A percentile compares a stretch with the other conserved stretches of the same genome.
These are phyloP conservation scores for Chlorella sp. DNA, from an alignment of 139 green algal genomes.

Conservation along the genomic window DNA sequence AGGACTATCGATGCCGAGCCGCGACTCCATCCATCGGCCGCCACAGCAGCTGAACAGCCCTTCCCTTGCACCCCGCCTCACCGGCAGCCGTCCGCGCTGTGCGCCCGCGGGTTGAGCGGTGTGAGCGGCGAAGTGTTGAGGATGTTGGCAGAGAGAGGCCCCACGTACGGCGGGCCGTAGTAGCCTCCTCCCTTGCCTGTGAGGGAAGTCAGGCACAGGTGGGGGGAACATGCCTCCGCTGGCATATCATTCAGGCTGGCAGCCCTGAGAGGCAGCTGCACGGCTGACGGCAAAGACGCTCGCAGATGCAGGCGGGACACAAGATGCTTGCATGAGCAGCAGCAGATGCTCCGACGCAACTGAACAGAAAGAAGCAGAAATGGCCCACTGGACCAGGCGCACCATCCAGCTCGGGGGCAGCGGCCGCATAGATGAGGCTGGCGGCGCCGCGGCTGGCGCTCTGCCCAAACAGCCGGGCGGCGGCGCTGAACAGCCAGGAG, in stretches of 20 bases:
- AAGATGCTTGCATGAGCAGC: neutral
- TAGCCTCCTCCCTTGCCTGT: conserved; percentile 13
- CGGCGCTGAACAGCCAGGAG: neutral
- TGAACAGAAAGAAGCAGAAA: neutral
- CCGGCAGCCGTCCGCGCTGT: neutral
- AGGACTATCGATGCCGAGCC: no score
- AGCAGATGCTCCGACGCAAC: neutral
- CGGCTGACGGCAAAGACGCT: no score
- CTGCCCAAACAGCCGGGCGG: conserved; percentile 14
- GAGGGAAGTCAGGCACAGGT: neutral
- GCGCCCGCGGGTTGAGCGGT: neutral
- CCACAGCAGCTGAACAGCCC: no score
- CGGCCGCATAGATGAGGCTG: conserved; percentile 11
- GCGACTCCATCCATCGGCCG: neutral
- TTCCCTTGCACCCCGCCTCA: neutral
- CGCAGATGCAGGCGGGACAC: no score
- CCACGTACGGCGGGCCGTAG: conserved; percentile 18
- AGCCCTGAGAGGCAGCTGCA: no score
- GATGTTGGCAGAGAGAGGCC: neutral
- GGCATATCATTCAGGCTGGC: no score
- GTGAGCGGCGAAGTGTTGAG: conserved; percentile 1
- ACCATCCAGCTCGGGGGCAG: conserved; percentile 18
- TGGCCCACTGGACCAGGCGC: neutral
- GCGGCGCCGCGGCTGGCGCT: neutral
- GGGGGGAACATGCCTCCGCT: no score